Evolutionary conservation across 2,329 filamentous ascomycete species (phyloP), one percentile per base, ranked within the genome.

Genomic region (Clarireedia homoeocarpa): DNA sequence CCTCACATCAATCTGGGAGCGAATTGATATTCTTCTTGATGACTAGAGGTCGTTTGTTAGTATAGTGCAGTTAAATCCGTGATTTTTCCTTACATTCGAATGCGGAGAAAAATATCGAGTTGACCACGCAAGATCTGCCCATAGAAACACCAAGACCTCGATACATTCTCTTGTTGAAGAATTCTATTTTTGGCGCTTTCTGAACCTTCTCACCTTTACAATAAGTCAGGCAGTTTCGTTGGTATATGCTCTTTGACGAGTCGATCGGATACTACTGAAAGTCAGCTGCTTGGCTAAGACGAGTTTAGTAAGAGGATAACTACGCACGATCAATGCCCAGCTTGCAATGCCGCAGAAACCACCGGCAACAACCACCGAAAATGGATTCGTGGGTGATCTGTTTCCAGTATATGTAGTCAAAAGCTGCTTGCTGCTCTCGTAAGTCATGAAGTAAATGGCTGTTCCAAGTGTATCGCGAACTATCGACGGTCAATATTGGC

Each of bases 31-130:
- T 76, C 69, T 84, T 85, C 74, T 94, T 94, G 65, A 89, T 80
- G 65, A 89, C 53, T 56, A 47, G 6, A 45, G 2, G 10, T 17
- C 30, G 12, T 56, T 17, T 42, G 27, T 46, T 14, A 20, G 49
- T 17, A 23, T 30, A 5, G 6, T 9, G 14, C 14, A 10, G 2
- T 20, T n/a, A 55, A 55, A 17, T 30, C n/a, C 9, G 20, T 23
- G 9, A 6, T 20, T 6, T 40, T 20, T 26, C 30, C 53, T 52
- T 56, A 56, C 53, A 85, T 72, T 95, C 89, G 69, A 94, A 95
- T 40, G 85, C 86, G 45, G 88, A 91, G 74, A 95, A 95, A 77
- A 95, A 95, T 65, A 95, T 88, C 62, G 89, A 88, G 69, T 95
- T 95, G 63, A 94, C 84, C 52, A 89, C 77, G 65, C 87, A 91